These are phyloP conservation scores for Phalaenopsis hybrid DNA, from an alignment of 116 monocot species.

Conservation along the genomic window DNA sequence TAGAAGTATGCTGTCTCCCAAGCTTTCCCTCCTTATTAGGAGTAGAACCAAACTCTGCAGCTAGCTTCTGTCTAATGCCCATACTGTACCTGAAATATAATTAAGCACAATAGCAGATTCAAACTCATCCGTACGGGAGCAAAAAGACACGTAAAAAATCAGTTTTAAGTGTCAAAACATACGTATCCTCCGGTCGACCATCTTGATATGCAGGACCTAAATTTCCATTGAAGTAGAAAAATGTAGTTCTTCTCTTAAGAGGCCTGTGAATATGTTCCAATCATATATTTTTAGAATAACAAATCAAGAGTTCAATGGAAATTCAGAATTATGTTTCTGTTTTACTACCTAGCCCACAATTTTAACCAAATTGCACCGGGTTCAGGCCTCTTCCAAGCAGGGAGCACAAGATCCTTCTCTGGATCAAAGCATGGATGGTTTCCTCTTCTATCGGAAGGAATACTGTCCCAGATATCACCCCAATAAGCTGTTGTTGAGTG, in stretches of 20 bases:
- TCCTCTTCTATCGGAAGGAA: constrained; percentile 63
- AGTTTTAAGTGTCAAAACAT: constrained; percentile 15
- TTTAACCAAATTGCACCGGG: constrained; percentile 54
- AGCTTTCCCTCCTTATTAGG: constrained; percentile 71
- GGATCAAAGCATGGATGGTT: constrained; percentile 93
- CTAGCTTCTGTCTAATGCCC: constrained; percentile 81
- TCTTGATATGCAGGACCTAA: constrained; percentile 64
- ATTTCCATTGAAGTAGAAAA: constrained; percentile 97
- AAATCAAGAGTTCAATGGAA: background rate
- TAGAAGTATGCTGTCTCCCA: constrained; percentile 53
- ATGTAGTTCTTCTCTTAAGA: constrained; percentile 42
- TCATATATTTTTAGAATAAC: background rate
- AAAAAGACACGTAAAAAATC: background rate
- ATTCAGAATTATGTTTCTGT: background rate
- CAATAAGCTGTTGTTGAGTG: constrained; percentile 85
- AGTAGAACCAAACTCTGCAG: constrained; percentile 74
- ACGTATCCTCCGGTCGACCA: constrained; percentile 74
- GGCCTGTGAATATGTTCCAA: constrained; percentile 33
- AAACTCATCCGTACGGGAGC: background rate
- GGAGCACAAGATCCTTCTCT: constrained; percentile 88
- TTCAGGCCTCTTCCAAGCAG: constrained; percentile 86
- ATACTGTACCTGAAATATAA: constrained; percentile 68
- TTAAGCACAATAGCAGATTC: background rate
- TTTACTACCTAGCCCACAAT: constrained; percentile 69
- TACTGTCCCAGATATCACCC: constrained; percentile 66